These are phyloP conservation scores for Fragilariopsis cylindrus DNA, from an alignment of 108 stramenopile species.

Conservation along the genomic window DNA sequence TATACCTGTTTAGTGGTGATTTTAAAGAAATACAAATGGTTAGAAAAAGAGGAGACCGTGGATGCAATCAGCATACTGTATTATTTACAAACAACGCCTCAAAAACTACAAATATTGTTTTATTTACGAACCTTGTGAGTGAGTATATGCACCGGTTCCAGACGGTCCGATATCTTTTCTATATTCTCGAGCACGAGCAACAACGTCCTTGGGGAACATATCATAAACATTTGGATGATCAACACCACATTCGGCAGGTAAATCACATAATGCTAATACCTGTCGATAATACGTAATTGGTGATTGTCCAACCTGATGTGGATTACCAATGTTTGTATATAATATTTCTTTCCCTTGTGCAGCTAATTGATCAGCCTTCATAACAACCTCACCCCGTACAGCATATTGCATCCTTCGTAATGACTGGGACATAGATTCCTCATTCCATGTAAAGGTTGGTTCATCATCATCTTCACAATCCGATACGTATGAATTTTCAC, in stretches of 20 bases:
- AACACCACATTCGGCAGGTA: constrained; percentile 73
- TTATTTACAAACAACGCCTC: not conserved
- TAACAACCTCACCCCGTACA: constrained; percentile 76
- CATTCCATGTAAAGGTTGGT: constrained; percentile 56
- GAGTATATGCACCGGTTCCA: constrained; percentile 78
- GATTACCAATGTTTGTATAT: constrained; percentile 96
- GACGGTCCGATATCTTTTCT: constrained; percentile 60
- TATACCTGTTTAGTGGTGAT: constrained; percentile 34
- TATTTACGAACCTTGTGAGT: constrained; percentile 27
- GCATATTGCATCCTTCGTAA: constrained; percentile 83
- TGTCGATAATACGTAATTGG: constrained; percentile 86
- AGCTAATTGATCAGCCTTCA: constrained; percentile 69
- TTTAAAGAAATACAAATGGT: constrained; percentile 41
- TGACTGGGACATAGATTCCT: constrained; percentile 68
- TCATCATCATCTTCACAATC: constrained; percentile 29
- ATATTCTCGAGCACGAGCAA: constrained; percentile 67
- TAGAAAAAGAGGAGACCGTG: too few relatives aligned
- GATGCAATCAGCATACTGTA: too few relatives aligned
- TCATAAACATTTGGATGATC: constrained; percentile 53
- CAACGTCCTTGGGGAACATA: constrained; percentile 67
- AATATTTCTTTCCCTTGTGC: constrained; percentile 46
- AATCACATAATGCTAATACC: constrained; percentile 85
- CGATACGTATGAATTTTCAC: constrained; percentile 29
- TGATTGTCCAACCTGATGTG: constrained; percentile 90
- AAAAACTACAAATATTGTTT: not conserved